Evolutionary conservation across 345 rosid genomes (phyloP), one percentile per base, ranked within the genome.

Genomic region (Bruguiera gymnorhiza): DNA sequence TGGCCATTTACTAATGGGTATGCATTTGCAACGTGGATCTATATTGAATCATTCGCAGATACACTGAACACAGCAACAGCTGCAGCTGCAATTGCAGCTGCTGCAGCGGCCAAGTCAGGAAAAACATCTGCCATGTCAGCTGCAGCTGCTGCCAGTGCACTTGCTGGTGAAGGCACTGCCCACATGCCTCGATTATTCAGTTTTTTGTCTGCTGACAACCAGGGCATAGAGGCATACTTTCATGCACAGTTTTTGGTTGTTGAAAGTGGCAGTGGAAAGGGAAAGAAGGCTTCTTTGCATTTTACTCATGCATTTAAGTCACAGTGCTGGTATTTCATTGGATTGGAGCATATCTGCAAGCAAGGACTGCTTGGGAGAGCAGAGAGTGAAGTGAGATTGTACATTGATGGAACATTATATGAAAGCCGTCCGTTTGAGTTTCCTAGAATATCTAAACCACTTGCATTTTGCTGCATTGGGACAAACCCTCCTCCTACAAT

Each of bases 111-210:
- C 70, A 95, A 84, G 84, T 92, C 97, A 23, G 99, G 98, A 68
- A 92, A 95, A 86, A 86, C 98, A 76, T 95, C 98, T 64, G 96
- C 99, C 34, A 90, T 95, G 98, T 95, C 98, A 48, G 98, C 98
- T 79, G 98, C 99, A 75, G 98, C 98, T 59, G 99, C 99, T 76
- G 99, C 99, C 46, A 92, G 97, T 89, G 97, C 98, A 26, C 96
- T 95, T 58, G 99, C 98, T 75, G 99, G 99, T 59, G 99, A 95
- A 86, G 98, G 99, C 70, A 90, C 96, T 23, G 90, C 91, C 34
- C 98, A 95, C 75, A 95, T 95, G 99, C 99, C 99, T 66, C 89
- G 99, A 68, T 74, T 95, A 73, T 95, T 95, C 78, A 92, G 99
- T 84, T 95, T 95, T 83, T 83, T 95, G 68, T 86, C 99, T 54